Evolutionary conservation across 441 rosid genomes (phyloP), one percentile per base, ranked within the genome.

Genomic region (Raphanus hybrid): DNA sequence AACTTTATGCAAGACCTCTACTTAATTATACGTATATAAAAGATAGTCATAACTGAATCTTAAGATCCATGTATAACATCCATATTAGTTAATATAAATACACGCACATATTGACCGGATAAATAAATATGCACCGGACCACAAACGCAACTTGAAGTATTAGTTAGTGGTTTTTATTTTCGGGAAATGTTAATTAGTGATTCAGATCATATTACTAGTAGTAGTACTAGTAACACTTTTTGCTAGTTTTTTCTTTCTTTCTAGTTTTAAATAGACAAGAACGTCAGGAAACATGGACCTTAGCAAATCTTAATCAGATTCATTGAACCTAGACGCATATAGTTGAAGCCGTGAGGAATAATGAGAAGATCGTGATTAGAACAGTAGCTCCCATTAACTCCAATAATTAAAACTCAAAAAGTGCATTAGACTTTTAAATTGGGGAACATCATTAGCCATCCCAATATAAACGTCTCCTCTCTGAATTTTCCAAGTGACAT

Each of bases 321-420:
- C 82, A 79, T 0, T 79, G 82, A 74, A 79, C 82, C 82, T 79
- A 69, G 82, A 69, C 78, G 57, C 67, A 58, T 69, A 69, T 55
- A 32, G 16, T 27, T 64, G 67, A 64, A 79, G 62, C 52, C 43
- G 74, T 78, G 70, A 34, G 8, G 50, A n/a, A 62, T 5, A 45
- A 35, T 41, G 65, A 65, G 39, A 41, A 65, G 65, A 58, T 79
- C 55, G 62, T 69, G 78, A 34, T 45, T 11, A n/a, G 3, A 78
- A 70, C 57, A 74, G 82, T 79, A 20, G 45, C 66, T 27, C 75
- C 82, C 82, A 79, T 64, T 70, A 79, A 69, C 61, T 73, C 64
- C 70, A 78, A 73, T 78, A 79, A 74, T 74, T 74, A 62, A 69
- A 73, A 57, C 20, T 32, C 26, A 63, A 64, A 71, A 79, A 69